Conservation (phyloP, 129 eudicot genomes). For the Helianthus tuberosus region DNA sequence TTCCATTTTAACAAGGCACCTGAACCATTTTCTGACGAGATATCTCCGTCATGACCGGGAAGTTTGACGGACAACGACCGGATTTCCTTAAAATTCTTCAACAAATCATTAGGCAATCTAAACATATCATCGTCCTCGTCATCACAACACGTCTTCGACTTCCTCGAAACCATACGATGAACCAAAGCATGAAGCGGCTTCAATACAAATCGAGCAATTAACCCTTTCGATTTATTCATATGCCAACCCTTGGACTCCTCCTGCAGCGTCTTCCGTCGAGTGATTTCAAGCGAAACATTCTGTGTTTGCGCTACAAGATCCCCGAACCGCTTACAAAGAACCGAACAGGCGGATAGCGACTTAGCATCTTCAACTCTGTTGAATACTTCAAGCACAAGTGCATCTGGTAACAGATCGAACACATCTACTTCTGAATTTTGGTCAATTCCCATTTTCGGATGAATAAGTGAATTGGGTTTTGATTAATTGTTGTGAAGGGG, state of each 20-base stretch:
- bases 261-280: slow-evolving; percentile 23
- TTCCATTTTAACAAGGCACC: slow-evolving; percentile 63
- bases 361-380: slow-evolving; percentile 56
- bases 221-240: slow-evolving; percentile 22
- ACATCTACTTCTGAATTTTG: slow-evolving; percentile 34
- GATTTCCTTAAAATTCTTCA: slow-evolving; percentile 51
- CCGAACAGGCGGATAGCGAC: slow-evolving; percentile 47
- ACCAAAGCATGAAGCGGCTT: slow-evolving; percentile 45
- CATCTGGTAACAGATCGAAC: slow-evolving; percentile 69
- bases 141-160: slow-evolving; percentile 21
- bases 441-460: slow-evolving; percentile 13
- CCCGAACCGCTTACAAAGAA: slow-evolving; percentile 58
- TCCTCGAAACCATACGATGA: slow-evolving; percentile 17
- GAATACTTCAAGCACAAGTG: slow-evolving; percentile 49
- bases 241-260: slow-evolving; percentile 2
- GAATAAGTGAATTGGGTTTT: neutral
- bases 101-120: slow-evolving; percentile 36
- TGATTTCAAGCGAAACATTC: slow-evolving; percentile 39
- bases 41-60: slow-evolving; percentile 47
- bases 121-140: slow-evolving; percentile 24
- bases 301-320: slow-evolving; percentile 42
- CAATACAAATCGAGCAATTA: slow-evolving; percentile 27
- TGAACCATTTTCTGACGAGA: slow-evolving; percentile 28
- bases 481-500: neutral
- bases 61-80: slow-evolving; percentile 43